Evolutionary conservation across 345 rosid species (phyloP), one percentile per base, ranked within the genome.

Genomic region (Pugionium cornutum): DNA sequence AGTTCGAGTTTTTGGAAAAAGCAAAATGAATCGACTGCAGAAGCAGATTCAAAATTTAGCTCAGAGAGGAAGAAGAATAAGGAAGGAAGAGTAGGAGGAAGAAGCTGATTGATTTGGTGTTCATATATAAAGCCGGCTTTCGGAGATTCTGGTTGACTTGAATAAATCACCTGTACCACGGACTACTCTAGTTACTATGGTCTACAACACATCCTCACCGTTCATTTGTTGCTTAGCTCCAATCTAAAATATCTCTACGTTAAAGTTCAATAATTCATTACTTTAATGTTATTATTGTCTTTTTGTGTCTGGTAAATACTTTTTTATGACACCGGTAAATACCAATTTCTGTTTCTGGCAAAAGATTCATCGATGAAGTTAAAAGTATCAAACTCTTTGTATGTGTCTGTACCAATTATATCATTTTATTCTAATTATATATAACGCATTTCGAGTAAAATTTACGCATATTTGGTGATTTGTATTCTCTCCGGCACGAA

Each of bases 191-290:
- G 41, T 28, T 56, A 33, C 37, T 28, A 4, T 56, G 1, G 6
- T n/a, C 64, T 29, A 37, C 25, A 8, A 45, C 48, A 4, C 3
- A 46, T 57, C 48, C 1, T 39, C n/a, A 48, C 72, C 72, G 57
- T 47, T 31, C 67, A 31, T 66, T 25, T 2, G 8, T 4, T 5
- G 36, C 34, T 40, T 8, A 51, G 42, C 43, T 43, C 36, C 66
- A 4, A 8, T 37, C 72, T 58, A 58, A 58, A 66, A 60, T 39
- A 52, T 60, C 64, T 32, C 6, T 45, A 47, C 73, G 67, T 73
- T 53, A 33, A 73, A 67, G 63, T 5, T 60, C 63, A 66, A 58
- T 65, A 11, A 65, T 72, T 72, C 62, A 65, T 41, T 58, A 28
- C 57, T 49, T 53, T 72, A 31, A 1, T 35, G 18, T 37, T 49